These are phyloP conservation scores for Copromyces sp. DNA, from an alignment of 495 filamentous ascomycete genomes.

Conservation along the genomic window DNA sequence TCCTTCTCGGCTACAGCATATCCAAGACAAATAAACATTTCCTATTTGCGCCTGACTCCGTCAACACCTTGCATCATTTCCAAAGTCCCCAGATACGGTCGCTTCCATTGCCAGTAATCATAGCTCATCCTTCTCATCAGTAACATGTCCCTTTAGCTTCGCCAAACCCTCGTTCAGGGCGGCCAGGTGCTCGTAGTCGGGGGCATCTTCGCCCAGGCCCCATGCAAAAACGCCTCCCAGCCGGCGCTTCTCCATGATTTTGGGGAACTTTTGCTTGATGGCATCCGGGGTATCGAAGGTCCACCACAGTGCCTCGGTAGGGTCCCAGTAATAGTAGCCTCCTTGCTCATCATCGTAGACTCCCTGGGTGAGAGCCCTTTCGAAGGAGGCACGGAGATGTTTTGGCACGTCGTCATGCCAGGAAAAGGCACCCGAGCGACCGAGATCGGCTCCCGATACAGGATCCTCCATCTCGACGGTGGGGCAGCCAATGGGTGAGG, in stretches of 20 bases:
- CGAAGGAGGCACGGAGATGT: conserved; percentile 37
- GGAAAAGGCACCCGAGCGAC: conserved; percentile 51
- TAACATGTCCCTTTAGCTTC: background rate
- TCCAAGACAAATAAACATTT: background rate
- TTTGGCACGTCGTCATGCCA: conserved; percentile 43
- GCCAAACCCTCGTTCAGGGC: conserved; percentile 39
- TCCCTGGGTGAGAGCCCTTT: conserved; percentile 43
- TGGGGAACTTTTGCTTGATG: conserved; percentile 52
- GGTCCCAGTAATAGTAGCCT: conserved; percentile 62
- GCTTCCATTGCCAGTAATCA: background rate
- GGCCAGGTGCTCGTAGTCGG: conserved; percentile 46
- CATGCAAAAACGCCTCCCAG: conserved; percentile 65
- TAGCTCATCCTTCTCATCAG: conserved; percentile 16
- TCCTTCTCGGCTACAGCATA: background rate
- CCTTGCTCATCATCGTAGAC: conserved; percentile 48
- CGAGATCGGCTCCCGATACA: conserved; percentile 51
- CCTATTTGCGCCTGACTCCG: background rate
- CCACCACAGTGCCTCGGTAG: conserved; percentile 54
- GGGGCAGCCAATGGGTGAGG: conserved; percentile 49
- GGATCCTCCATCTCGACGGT: conserved; percentile 55
- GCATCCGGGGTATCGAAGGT: conserved; percentile 59
- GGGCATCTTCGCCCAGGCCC: conserved; percentile 63
- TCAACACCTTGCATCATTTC: background rate
- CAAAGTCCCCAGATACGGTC: background rate
- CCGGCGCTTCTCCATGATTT: conserved; percentile 45